Evolutionary conservation across 768 basidiomycete genomes (phyloP), one percentile per base, ranked within the genome.

Genomic region (Lactifluus pinguis): DNA sequence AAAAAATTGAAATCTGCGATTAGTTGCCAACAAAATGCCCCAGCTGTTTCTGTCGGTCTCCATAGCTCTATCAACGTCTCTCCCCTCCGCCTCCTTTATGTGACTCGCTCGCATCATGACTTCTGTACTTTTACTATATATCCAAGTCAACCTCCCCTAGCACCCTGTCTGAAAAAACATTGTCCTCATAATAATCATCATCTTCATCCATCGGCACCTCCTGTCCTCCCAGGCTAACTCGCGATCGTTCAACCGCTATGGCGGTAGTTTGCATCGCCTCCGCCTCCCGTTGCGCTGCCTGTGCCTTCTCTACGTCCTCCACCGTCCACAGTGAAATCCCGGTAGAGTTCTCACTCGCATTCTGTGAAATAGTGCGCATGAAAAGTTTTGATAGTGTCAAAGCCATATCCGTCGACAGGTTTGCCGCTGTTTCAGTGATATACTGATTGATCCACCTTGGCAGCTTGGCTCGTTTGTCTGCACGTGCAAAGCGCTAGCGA

Each of bases 371-470:
- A n/a, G 89, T 88, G 8, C 97, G 85, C 84, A 99, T 95, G 76
- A 99, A 99, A 34, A 92, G 77, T 74, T 98, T 97, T 57, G 94
- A 92, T 56, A 97, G 76, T 4, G 92, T 92, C 63, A 98, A 74
- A 3, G 94, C 94, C 92, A 97, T 97, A 72, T 99, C 97, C 9
- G 95, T 98, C 13, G 97, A 98, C 53, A 99, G 78, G 73, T 98
- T 99, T 10, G 97, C 89, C 19, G 94, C 91, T 0, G 93, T 89
- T 72, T 98, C 97, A n/a, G 93, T 97, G 69, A 99, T 98, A 71
- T 97, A 98, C 69, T 95, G 93, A 71, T 98, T 98, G 67, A 99
- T 98, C 97, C 97, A 99, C 47, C 91, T 86, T 6, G 97, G 97
- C 65, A 99, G 77, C 79, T 98, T 98, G 39, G 92, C 89, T 41